Evolutionary conservation across 176 grass and related monocot species (phyloP).

Genomic region (Carex littledalei): DNA sequence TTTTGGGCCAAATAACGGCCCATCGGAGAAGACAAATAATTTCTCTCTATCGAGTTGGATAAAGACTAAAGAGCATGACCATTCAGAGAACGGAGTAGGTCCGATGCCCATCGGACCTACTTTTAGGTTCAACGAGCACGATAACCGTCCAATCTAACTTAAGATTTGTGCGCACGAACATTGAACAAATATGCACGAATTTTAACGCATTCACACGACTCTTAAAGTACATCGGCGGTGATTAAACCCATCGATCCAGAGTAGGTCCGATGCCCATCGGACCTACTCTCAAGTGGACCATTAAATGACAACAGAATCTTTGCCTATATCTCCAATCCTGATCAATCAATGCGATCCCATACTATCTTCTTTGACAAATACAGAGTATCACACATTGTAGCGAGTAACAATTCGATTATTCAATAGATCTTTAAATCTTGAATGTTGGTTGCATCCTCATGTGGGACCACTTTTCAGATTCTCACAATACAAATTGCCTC

Average conservation of each 20-base stretch:
- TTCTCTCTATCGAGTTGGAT: not conserved
- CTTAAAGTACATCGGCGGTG: too few species aligned
- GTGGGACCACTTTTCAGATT: not conserved
- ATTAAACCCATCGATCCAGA: too few species aligned
- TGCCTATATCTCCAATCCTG: not conserved
- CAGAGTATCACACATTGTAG: not conserved
- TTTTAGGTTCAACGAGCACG: too few species aligned
- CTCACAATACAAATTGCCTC: not conserved
- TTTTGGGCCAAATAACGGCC: not conserved
- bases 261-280: too few species aligned
- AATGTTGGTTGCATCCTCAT: not conserved
- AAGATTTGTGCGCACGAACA: too few species aligned
- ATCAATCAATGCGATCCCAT: not conserved
- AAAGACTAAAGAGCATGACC: not conserved
- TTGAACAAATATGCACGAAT: too few species aligned
- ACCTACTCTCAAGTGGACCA: too few species aligned
- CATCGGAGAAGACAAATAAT: not conserved
- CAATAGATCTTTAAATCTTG: not conserved
- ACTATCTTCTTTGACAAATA: not conserved
- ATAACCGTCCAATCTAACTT: too few species aligned
- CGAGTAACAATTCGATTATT: not conserved
- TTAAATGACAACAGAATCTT: not conserved
- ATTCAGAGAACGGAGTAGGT: too few species aligned
- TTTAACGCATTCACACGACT: too few species aligned
- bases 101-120: too few species aligned